Conservation (phyloP, 768 basidiomycete species). For the Amanita exitialis region DNA sequence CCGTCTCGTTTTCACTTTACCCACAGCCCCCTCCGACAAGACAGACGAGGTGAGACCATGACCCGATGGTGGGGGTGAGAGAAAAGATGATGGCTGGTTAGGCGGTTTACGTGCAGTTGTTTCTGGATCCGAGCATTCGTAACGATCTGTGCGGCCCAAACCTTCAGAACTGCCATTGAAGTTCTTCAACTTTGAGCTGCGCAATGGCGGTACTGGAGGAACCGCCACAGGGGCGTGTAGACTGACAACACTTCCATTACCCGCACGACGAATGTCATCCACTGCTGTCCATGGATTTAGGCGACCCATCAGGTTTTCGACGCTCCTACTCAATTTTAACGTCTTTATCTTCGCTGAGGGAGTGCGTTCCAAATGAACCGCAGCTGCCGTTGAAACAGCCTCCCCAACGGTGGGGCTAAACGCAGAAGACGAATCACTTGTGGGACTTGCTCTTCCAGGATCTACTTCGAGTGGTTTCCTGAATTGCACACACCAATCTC, state of each 20-base stretch:
- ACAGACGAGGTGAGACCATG: conserved; percentile 12
- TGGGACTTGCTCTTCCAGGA: conserved; percentile 1
- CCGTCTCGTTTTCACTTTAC: conserved; percentile 22
- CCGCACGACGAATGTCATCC: conserved; percentile 25
- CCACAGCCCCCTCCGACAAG: conserved; percentile 10
- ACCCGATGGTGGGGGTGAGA: conserved; percentile 7
- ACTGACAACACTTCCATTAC: conserved; percentile 31
- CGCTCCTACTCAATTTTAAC: conserved; percentile 57
- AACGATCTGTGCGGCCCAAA: not conserved
- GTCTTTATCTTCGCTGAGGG: conserved; percentile 29
- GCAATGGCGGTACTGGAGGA: conserved; percentile 2
- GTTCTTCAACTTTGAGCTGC: conserved; percentile 10
- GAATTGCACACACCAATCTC: conserved; percentile 77
- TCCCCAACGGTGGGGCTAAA: conserved; percentile 36
- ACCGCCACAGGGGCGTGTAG: conserved; percentile 16
- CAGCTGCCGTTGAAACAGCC: conserved; percentile 23
- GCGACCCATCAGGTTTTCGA: conserved; percentile 32
- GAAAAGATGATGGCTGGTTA: not conserved
- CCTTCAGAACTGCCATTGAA: not conserved
- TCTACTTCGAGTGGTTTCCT: conserved; percentile 24
- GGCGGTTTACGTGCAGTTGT: not conserved
- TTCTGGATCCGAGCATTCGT: not conserved
- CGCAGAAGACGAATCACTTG: conserved; percentile 15
- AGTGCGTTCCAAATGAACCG: conserved; percentile 24
- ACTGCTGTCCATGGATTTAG: conserved; percentile 21